Evolutionary conservation across 2,329 filamentous ascomycete genomes (phyloP).

Genomic region (Diaporthe destruens): DNA sequence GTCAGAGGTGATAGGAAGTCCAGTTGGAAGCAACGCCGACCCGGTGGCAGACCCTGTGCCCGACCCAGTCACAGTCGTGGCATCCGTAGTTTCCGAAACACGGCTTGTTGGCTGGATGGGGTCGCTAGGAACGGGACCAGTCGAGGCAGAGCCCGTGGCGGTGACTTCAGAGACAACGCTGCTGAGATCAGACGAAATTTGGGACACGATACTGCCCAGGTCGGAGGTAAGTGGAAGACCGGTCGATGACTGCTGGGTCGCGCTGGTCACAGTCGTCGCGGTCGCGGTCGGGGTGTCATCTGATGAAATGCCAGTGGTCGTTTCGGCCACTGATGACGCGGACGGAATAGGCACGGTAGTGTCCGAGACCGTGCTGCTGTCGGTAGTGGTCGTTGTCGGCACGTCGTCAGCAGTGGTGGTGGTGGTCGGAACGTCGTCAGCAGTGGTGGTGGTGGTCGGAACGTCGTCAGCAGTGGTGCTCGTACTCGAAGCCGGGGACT

Average conservation of each 20-base stretch:
- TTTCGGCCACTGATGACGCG: neutral
- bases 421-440: neutral
- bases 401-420: neutral
- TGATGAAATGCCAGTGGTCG: neutral
- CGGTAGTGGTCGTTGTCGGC: neutral
- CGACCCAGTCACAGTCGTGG: neutral
- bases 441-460: neutral
- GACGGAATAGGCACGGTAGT: neutral
- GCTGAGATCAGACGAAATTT: slow-evolving; percentile 10
- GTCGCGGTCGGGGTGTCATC: neutral
- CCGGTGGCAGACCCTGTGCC: neutral
- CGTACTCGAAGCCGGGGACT: neutral
- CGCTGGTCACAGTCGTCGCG: neutral
- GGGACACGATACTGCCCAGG: slow-evolving; percentile 3
- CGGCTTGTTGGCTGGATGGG: slow-evolving; percentile 23
- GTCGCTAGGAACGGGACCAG: neutral
- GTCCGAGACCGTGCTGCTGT: neutral
- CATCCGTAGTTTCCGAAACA: slow-evolving; percentile 3
- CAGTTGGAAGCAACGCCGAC: neutral
- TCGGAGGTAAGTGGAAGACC: slow-evolving; percentile 10
- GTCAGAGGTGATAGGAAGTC: slow-evolving; percentile 5
- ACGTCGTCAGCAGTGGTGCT: neutral
- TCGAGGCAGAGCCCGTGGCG: neutral
- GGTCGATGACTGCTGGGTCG: neutral
- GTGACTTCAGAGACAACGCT: slow-evolving; percentile 17